Percentiles rank a stretch among this genome's conserved stretches.
phyloP scores from a whole-genome alignment of 2,329 filamentous ascomycete species.

The Epichloe sibirici region DNA sequence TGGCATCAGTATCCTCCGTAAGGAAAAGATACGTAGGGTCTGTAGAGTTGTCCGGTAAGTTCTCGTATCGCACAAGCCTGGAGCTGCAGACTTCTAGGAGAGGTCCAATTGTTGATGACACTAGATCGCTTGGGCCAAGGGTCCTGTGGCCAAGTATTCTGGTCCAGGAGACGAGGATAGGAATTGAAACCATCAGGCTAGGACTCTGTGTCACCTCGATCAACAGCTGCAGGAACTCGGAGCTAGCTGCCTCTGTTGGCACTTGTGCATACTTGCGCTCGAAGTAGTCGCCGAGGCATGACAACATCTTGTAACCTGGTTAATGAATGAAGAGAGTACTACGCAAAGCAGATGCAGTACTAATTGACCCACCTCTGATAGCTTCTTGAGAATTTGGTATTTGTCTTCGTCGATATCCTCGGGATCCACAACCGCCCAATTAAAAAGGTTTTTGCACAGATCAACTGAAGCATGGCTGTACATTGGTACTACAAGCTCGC shows the following conservation, averaged over 20 bases:
- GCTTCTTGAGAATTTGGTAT: conserved; percentile 85
- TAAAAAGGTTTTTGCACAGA: conserved; percentile 61
- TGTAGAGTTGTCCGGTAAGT: conserved; percentile 66
- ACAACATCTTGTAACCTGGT: conserved; percentile 51
- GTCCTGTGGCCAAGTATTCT: conserved; percentile 61
- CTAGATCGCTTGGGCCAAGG: conserved; percentile 51
- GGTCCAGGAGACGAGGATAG: conserved; percentile 81
- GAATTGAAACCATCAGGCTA: conserved; percentile 87
- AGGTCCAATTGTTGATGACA: conserved; percentile 54
- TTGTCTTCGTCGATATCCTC: conserved; percentile 82
- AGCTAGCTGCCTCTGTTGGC: conserved; percentile 51
- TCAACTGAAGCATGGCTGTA: conserved; percentile 60
- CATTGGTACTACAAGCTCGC: conserved; percentile 65
- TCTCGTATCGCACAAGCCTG: conserved; percentile 78
- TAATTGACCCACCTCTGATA: conserved; percentile 60
- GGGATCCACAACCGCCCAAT: conserved; percentile 68
- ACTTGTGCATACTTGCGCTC: conserved; percentile 62
- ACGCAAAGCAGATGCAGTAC: not conserved
- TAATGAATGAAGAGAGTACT: conserved; percentile 3
- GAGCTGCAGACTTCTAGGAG: conserved; percentile 74
- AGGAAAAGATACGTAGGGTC: conserved; percentile 73
- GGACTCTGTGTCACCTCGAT: conserved; percentile 69
- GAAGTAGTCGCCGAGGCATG: conserved; percentile 72
- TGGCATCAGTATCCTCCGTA: conserved; percentile 86
- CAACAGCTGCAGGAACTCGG: conserved; percentile 68